Evolutionary conservation across 1,139 yeast genomes (phyloP).

Genomic region (Pichia sp.): DNA sequence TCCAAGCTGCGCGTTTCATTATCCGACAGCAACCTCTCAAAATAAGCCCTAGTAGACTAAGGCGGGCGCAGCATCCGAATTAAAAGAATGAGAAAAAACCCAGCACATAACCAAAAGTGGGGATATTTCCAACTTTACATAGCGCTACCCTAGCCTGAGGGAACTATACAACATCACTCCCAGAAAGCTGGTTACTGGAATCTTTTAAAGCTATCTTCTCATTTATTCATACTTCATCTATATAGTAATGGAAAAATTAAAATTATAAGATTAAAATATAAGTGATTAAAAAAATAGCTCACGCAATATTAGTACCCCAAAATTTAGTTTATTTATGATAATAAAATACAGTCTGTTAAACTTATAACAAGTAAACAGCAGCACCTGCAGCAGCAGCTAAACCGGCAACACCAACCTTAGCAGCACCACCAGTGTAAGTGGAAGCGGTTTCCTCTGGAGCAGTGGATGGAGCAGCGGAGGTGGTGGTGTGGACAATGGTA

Average conservation of each 20-base stretch:
- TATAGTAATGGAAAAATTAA: constrained; percentile 1
- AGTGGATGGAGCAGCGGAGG: constrained; percentile 31
- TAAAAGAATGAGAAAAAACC: no score
- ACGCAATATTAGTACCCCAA: constrained; percentile 3
- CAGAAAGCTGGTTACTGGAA: no score
- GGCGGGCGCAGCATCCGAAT: no score
- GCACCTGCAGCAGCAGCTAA: constrained; percentile 35
- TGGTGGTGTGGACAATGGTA: constrained; percentile 50
- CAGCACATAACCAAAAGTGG: no score
- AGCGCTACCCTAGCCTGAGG: no score
- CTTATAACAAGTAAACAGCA: constrained; percentile 36
- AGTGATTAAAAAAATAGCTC: not conserved
- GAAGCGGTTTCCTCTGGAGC: constrained; percentile 28
- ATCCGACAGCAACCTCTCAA: no score
- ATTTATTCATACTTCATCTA: not conserved
- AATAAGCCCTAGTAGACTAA: no score
- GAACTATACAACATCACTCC: no score
- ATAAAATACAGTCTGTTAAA: constrained; percentile 7
- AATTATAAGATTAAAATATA: not conserved
- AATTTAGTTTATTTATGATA: not conserved
- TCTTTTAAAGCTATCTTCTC: not conserved
- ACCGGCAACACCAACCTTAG: constrained; percentile 29
- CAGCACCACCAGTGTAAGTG: constrained; percentile 23
- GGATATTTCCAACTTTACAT: no score
- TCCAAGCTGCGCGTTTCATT: no score